phyloP scores from a whole-genome alignment of 2,329 filamentous ascomycete genomes.

The Aspergillus japonicus region DNA sequence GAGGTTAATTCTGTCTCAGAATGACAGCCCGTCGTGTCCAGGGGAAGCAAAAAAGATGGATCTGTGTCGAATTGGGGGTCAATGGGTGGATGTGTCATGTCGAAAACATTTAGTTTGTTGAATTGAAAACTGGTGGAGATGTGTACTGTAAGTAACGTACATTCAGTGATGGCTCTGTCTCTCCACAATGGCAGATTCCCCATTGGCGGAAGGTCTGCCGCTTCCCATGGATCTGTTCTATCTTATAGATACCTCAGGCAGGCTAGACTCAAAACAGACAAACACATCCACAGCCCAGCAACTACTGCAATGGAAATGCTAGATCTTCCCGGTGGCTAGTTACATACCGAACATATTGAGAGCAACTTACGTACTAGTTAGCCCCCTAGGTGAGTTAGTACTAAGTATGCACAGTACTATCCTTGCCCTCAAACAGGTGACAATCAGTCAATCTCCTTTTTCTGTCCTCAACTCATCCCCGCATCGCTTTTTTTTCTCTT shows the following conservation, averaged over 20 bases:
- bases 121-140: too few relatives aligned
- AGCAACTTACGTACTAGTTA: too few relatives aligned
- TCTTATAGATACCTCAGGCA: not conserved
- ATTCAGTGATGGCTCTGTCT: not conserved
- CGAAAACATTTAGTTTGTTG: slow-evolving; percentile 5
- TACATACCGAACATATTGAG: not conserved
- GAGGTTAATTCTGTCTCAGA: not conserved
- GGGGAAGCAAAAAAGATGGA: not conserved
- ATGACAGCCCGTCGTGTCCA: not conserved
- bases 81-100: slow-evolving; percentile 8
- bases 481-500: not conserved
- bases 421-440: not conserved
- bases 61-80: not conserved
- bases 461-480: not conserved
- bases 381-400: too few relatives aligned
- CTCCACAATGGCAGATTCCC: slow-evolving; percentile 13
- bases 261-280: not conserved
- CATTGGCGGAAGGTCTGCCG: slow-evolving; percentile 13
- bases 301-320: not conserved
- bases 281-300: not conserved
- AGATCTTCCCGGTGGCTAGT: not conserved
- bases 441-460: not conserved
- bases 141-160: too few relatives aligned
- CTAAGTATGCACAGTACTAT: not conserved
- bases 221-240: not conserved